phyloP scores from a whole-genome alignment of 345 rosid genomes.

The Chamaenerion angustifolium region DNA sequence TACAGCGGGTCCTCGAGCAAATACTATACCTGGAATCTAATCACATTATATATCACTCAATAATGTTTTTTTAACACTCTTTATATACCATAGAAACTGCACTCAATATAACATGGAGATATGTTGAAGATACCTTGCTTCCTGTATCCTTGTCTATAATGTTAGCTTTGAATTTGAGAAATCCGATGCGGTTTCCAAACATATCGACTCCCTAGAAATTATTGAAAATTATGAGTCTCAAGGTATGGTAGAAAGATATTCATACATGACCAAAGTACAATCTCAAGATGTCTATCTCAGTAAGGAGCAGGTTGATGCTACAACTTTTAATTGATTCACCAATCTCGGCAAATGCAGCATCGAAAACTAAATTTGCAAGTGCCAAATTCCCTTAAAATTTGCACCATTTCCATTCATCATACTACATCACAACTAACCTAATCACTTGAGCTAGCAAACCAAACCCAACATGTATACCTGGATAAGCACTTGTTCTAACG shows the following conservation, averaged over 20 bases:
- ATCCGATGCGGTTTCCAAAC: conserved; percentile 72
- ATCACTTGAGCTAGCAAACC: background rate
- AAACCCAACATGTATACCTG: conserved; percentile 27
- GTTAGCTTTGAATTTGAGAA: conserved; percentile 81
- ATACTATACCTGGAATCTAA: conserved; percentile 96
- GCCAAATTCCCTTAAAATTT: too few relatives aligned
- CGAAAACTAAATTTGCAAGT: too few relatives aligned
- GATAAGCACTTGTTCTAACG: conserved; percentile 50
- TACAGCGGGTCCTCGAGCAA: conserved; percentile 88
- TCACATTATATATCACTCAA: conserved; percentile 16
- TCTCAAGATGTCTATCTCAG: too few relatives aligned
- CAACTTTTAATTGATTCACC: too few relatives aligned
- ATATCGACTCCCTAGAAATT: conserved; percentile 70
- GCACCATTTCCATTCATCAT: background rate
- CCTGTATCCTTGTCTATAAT: conserved; percentile 49
- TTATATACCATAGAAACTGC: background rate
- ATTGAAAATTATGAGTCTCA: background rate
- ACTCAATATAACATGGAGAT: conserved; percentile 5
- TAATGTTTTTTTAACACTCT: background rate
- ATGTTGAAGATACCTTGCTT: conserved; percentile 37
- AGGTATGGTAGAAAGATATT: too few relatives aligned
- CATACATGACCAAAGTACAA: too few relatives aligned
- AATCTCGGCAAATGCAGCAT: background rate
- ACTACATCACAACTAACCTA: background rate
- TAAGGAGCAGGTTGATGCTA: too few relatives aligned